Evolutionary conservation across 352 stramenopile genomes (phyloP).

Genomic region (Pythium sp.): DNA sequence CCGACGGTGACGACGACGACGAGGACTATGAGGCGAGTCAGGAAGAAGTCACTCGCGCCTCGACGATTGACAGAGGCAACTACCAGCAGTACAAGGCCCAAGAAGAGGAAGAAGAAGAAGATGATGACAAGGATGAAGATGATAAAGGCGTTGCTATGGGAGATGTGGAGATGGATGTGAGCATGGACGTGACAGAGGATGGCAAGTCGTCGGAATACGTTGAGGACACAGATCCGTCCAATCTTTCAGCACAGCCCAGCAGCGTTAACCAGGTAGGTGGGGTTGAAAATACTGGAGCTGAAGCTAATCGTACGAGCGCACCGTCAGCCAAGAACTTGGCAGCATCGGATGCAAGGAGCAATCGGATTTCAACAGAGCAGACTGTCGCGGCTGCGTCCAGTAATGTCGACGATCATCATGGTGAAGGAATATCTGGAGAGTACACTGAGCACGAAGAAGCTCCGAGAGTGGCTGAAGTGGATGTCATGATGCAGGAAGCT

Average conservation of each 20-base stretch:
- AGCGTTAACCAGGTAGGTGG: not conserved
- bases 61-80: slow-evolving; percentile 56
- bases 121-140: slow-evolving; percentile 12
- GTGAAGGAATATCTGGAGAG: not conserved
- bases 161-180: slow-evolving; percentile 4
- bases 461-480: not conserved
- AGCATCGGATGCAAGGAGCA: not conserved
- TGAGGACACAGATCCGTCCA: not conserved
- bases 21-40: slow-evolving; percentile 20
- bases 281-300: not conserved
- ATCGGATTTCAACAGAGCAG: not conserved
- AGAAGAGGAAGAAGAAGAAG: slow-evolving; percentile 20
- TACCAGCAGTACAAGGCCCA: slow-evolving; percentile 39
- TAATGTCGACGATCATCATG: not conserved
- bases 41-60: slow-evolving; percentile 18
- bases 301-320: not conserved
- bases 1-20: slow-evolving; percentile 15
- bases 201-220: not conserved
- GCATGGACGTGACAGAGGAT: not conserved
- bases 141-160: not conserved
- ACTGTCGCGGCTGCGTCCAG: not conserved
- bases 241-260: not conserved
- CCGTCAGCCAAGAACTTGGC: not conserved
- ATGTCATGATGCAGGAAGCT: not conserved
- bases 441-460: not conserved